A percentile compares a stretch with the other conserved stretches of the same genome.
phyloP scores from a whole-genome alignment of 2,329 filamentous ascomycete genomes.

The Aureobasidium sp. region DNA sequence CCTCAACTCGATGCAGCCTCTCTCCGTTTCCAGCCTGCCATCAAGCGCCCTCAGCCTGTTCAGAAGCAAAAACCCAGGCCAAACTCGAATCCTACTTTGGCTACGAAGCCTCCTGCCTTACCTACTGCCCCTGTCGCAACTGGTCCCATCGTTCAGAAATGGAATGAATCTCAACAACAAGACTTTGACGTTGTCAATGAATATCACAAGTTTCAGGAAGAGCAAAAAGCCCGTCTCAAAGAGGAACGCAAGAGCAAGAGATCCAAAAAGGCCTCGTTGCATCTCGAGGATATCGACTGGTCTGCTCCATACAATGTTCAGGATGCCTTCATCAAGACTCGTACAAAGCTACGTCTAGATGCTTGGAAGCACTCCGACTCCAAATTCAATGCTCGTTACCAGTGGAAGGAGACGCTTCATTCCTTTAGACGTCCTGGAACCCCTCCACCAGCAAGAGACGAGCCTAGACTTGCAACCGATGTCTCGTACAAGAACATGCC shows the following conservation, averaged over 20 bases:
- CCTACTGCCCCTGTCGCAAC: conserved; percentile 19
- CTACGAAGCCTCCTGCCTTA: conserved; percentile 23
- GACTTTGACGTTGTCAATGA: conserved; percentile 65
- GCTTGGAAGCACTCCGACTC: conserved; percentile 82
- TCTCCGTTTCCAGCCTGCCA: conserved; percentile 73
- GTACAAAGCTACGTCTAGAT: conserved; percentile 61
- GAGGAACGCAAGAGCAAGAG: conserved; percentile 65
- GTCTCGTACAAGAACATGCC: conserved; percentile 15
- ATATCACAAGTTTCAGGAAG: conserved; percentile 17
- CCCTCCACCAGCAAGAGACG: conserved; percentile 41
- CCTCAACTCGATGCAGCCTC: conserved; percentile 43
- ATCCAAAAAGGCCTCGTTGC: conserved; percentile 38
- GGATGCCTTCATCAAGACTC: conserved; percentile 43
- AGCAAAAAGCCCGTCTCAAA: conserved; percentile 50
- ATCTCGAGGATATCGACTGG: conserved; percentile 53
- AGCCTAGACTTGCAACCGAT: conserved; percentile 38
- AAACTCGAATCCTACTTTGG: conserved; percentile 22
- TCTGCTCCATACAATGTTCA: conserved; percentile 85
- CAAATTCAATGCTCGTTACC: conserved; percentile 67
- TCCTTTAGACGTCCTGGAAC: conserved; percentile 55
- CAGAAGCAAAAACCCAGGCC: conserved; percentile 59
- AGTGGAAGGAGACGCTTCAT: conserved; percentile 81
- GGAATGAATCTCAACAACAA: conserved; percentile 43
- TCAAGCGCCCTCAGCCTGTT: conserved; percentile 64
- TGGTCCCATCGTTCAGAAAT: conserved; percentile 33